Evolutionary conservation across 805 yeast genomes (phyloP), one percentile per base, ranked within the genome.

Genomic region (Pichia thaimueangensis): DNA sequence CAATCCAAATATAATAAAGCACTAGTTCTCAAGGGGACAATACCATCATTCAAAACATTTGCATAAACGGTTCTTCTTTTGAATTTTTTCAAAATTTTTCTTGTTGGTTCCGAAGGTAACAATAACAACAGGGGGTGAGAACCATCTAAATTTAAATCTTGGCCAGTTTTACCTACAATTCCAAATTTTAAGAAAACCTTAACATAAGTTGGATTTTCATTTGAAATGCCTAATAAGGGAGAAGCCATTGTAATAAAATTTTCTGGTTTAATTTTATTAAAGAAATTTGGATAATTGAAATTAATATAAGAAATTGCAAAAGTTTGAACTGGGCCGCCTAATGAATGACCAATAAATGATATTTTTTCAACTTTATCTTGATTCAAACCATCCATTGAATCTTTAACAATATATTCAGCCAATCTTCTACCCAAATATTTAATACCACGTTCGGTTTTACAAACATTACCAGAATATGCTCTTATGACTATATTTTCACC

Each of bases 291-390:
- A 46, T 79, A 70, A 45, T 75, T 82, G 45, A 69, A 69, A 40
- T 75, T 73, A 29, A 93, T 72, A 57, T 87, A 83, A 3, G 91
- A 93, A 31, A 93, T 69, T 1, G 97, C 95, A 70, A 85, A 91
- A 0, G 95, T 78, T 64, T 91, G 97, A 9, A 84, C 84, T 15
- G 86, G 75, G 0, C 98, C 98, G 15, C 98, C 98, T 21, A 93
- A 66, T 0, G 97, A 91, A 62, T 93, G 98, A 2, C 93, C 95
- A 17, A 93, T 68, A 54, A 93, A 89, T 2, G 97, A 91, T 5
- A 91, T 77, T 52, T 77, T 78, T 4, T 58, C 52, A 2, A 45
- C 45, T 11, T 30, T 22, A 30, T 32, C 25, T n/a, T n/a, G n/a
- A n/a, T 37, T 41, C 15, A 42, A 31, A 16, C 24, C 42, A 9